phyloP scores from a whole-genome alignment of 352 stramenopile genomes.

The Phytophthora boehmeriae region DNA sequence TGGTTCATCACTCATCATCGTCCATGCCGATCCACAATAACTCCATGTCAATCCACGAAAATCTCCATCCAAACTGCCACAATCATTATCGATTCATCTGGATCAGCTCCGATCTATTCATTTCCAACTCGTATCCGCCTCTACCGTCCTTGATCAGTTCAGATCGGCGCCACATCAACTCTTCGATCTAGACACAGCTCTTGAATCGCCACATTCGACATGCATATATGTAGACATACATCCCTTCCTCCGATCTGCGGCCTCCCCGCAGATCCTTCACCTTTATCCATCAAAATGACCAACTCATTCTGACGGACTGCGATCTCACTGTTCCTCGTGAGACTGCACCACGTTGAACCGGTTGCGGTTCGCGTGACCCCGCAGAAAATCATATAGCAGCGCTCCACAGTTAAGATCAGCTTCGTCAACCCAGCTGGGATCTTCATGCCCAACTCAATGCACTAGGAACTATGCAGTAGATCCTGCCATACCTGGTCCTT shows the following conservation, averaged over 20 bases:
- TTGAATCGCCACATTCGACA: too few species aligned
- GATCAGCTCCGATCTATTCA: too few species aligned
- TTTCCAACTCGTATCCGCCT: too few species aligned
- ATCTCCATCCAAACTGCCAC: too few species aligned
- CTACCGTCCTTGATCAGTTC: too few species aligned
- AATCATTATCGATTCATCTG: too few species aligned
- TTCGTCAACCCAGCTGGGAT: conserved; percentile 13
- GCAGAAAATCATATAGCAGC: conserved; percentile 10
- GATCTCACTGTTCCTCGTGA: conserved; percentile 4
- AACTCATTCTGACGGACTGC: background rate
- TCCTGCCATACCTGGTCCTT: background rate
- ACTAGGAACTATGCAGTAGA: conserved; percentile 11
- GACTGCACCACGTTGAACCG: conserved; percentile 14
- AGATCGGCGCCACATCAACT: too few species aligned
- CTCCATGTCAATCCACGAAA: too few species aligned
- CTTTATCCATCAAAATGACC: background rate
- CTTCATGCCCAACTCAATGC: conserved; percentile 13
- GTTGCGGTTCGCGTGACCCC: background rate
- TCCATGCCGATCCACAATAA: too few species aligned
- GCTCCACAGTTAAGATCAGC: conserved; percentile 18
- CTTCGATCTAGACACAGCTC: too few species aligned
- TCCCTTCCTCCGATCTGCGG: background rate
- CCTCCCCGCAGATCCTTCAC: background rate
- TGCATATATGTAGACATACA: background rate
- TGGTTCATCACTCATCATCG: too few species aligned